A percentile compares a stretch with the other conserved stretches of the same genome.
Evolutionary conservation across 345 rosid species (phyloP).

Genomic region (Mallotus nudiflorus): DNA sequence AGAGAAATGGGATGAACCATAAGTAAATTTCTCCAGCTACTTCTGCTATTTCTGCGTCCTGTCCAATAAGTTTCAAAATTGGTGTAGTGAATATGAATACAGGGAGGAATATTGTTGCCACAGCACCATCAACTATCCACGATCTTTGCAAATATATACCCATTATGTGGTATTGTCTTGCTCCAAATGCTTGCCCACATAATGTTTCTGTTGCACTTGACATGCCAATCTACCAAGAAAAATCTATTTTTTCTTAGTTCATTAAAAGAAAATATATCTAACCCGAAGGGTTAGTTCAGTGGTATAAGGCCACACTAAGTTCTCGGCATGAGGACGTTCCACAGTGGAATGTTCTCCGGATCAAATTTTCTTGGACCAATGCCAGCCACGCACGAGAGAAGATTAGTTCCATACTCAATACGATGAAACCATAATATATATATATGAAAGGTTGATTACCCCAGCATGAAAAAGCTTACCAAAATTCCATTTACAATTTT

Average conservation of each 20-base stretch:
- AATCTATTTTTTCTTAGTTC: too few species aligned
- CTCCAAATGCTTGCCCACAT: slow-evolving; percentile 47
- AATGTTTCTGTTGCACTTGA: slow-evolving; percentile 43
- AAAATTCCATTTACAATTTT: slow-evolving; percentile 32
- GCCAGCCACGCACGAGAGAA: too few species aligned
- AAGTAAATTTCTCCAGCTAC: slow-evolving; percentile 11
- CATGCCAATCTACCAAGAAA: slow-evolving; percentile 38
- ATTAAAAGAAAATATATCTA: too few species aligned
- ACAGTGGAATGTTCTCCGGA: too few species aligned
- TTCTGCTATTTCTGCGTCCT: neutral
- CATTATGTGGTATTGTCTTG: slow-evolving; percentile 35
- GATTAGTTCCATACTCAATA: too few species aligned
- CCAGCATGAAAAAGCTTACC: too few species aligned
- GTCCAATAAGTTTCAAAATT: neutral
- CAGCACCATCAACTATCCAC: slow-evolving; percentile 6
- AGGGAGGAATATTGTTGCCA: slow-evolving; percentile 20
- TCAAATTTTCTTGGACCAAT: too few species aligned
- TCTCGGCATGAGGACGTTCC: too few species aligned
- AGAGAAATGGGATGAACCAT: slow-evolving; percentile 18
- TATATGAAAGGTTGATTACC: neutral
- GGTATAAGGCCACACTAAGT: too few species aligned
- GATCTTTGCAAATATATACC: slow-evolving; percentile 40
- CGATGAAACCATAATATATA: too few species aligned
- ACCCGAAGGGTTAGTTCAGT: too few species aligned
- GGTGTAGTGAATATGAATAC: slow-evolving; percentile 13